Percentiles rank a stretch among this genome's conserved stretches.
These are phyloP conservation scores for Xylaria sp. DNA, from an alignment of 2,329 filamentous ascomycete genomes.

Conservation along the genomic window DNA sequence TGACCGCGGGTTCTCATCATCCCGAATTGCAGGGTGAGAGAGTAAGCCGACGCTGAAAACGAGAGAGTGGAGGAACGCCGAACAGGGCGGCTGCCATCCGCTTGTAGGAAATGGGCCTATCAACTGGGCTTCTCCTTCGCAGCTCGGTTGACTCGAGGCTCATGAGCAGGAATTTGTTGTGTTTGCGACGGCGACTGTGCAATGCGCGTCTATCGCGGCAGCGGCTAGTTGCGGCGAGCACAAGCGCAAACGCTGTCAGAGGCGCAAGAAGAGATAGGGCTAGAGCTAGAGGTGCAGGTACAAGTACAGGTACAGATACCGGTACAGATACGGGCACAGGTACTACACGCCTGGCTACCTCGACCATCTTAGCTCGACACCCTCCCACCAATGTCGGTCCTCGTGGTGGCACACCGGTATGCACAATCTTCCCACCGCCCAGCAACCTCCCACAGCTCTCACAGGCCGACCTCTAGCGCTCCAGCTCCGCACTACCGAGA, in stretches of 20 bases:
- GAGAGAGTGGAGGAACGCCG: background rate
- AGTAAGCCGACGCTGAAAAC: background rate
- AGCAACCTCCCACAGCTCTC: background rate
- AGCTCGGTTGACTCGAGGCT: conserved; percentile 13
- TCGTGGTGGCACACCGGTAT: conserved; percentile 13
- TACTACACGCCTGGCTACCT: background rate
- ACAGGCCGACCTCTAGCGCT: background rate
- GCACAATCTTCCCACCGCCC: background rate
- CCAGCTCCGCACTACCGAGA: conserved; percentile 42
- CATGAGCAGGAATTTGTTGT: conserved; percentile 17
- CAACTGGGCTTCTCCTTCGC: conserved; percentile 22
- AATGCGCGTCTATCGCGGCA: conserved; percentile 29
- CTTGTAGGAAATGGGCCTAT: conserved; percentile 28
- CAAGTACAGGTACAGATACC: conserved; percentile 12
- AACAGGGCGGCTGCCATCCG: background rate
- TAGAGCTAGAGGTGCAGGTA: background rate
- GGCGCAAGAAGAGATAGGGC: background rate
- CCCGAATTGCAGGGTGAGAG: background rate
- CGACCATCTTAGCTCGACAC: conserved; percentile 6
- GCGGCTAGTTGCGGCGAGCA: conserved; percentile 24
- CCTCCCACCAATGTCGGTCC: conserved; percentile 16
- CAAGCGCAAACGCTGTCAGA: conserved; percentile 29
- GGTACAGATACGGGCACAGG: background rate
- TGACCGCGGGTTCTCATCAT: background rate
- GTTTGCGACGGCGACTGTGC: conserved; percentile 15